Percentiles rank a stretch among this genome's conserved stretches.
phyloP scores from a whole-genome alignment of 2,329 filamentous ascomycete genomes.

The Endoconidiophora polonica region DNA sequence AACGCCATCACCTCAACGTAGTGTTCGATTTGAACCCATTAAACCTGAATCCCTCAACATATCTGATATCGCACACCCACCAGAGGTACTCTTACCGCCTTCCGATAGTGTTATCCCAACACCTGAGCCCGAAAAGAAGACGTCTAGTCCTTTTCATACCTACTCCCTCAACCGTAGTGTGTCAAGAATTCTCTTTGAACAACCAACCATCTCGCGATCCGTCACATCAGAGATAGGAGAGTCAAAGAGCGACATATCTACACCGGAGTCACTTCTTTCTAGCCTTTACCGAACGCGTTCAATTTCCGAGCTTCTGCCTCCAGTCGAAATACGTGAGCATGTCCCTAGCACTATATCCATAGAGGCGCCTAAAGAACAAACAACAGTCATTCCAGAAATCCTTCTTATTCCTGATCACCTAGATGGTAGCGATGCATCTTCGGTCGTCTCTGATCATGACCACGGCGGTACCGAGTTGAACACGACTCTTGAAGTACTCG shows the following conservation, averaged over 20 bases:
- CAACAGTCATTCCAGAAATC: neutral
- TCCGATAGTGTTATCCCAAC: neutral
- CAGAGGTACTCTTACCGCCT: neutral
- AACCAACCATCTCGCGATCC: too few species aligned
- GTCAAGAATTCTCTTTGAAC: conserved; percentile 4
- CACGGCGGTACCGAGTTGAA: too few species aligned
- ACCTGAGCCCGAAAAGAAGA: neutral
- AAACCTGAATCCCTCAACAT: too few species aligned
- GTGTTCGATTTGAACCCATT: too few species aligned
- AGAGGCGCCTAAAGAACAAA: neutral
- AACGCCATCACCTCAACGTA: neutral
- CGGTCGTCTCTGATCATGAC: too few species aligned
- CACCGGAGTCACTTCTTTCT: neutral
- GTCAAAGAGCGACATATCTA: neutral
- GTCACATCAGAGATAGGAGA: neutral
- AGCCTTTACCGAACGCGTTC: neutral
- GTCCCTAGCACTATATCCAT: neutral
- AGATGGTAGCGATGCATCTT: too few species aligned
- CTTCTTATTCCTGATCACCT: too few species aligned
- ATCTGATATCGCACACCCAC: neutral
- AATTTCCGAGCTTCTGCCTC: conserved; percentile 3
- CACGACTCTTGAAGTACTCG: neutral
- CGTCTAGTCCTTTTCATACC: neutral
- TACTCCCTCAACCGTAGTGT: conserved; percentile 1
- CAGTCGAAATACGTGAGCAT: neutral